A percentile compares a stretch with the other conserved stretches of the same genome.
Conservation (phyloP, 345 rosid species). For the Nephelium lappaceum region DNA sequence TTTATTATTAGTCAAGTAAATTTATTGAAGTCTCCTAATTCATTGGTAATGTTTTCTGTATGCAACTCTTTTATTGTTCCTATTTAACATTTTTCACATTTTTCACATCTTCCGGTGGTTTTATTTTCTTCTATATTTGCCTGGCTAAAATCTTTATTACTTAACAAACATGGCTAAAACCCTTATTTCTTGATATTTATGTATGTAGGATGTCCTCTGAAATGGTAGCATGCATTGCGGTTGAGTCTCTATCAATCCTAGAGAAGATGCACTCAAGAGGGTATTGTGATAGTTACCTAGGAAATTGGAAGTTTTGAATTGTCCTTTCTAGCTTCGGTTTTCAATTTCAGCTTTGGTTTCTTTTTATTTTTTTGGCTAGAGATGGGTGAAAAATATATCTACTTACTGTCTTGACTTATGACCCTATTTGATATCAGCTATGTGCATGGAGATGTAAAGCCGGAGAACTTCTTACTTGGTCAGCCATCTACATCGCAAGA, state of each 20-base stretch:
- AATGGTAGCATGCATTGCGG: constrained; percentile 98
- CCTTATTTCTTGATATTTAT: constrained; percentile 1
- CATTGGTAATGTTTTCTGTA: background rate
- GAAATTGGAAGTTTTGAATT: background rate
- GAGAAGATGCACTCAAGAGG: constrained; percentile 94
- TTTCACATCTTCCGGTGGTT: background rate
- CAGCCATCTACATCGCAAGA: constrained; percentile 85
- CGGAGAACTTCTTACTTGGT: constrained; percentile 93
- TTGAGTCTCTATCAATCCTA: constrained; percentile 87
- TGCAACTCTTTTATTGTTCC: background rate
- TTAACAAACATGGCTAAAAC: background rate
- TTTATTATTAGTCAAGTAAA: background rate
- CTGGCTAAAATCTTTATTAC: background rate
- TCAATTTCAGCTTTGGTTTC: background rate
- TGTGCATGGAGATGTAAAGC: constrained; percentile 98
- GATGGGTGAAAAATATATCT: constrained; percentile 8
- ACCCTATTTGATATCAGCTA: constrained; percentile 52
- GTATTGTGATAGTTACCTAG: constrained; percentile 40
- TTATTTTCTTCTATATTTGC: background rate
- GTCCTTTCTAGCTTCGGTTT: constrained; percentile 18
- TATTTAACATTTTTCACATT: background rate
- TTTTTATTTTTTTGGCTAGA: too few species aligned
- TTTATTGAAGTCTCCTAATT: background rate
- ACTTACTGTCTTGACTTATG: constrained; percentile 13
- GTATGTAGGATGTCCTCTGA: constrained; percentile 82